These are phyloP conservation scores for Penicillium desertorum DNA, from an alignment of 495 filamentous ascomycete species.

Conservation along the genomic window DNA sequence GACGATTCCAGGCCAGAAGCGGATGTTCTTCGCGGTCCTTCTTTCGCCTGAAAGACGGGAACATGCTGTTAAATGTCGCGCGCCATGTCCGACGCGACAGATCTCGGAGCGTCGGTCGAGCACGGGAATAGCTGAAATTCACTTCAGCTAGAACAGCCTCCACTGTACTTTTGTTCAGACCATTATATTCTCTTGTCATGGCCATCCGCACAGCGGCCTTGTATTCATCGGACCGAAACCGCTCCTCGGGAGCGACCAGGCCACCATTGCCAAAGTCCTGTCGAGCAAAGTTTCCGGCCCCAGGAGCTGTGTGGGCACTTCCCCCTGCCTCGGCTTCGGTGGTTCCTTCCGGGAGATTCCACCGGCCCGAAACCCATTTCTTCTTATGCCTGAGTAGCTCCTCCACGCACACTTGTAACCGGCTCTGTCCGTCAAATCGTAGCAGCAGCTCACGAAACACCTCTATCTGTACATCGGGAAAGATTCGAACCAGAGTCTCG, in stretches of 20 bases:
- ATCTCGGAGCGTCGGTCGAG: conserved; percentile 70
- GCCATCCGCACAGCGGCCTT: conserved; percentile 63
- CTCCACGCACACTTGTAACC: conserved; percentile 82
- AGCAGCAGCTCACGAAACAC: conserved; percentile 90
- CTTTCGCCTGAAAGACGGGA: conserved; percentile 66
- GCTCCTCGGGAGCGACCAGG: conserved; percentile 63
- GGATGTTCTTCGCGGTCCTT: conserved; percentile 61
- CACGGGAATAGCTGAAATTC: conserved; percentile 83
- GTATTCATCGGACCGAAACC: conserved; percentile 72
- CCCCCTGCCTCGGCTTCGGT: conserved; percentile 18
- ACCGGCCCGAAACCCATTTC: conserved; percentile 72
- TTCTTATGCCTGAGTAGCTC: conserved; percentile 75
- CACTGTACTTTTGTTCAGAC: conserved; percentile 74
- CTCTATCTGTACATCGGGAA: conserved; percentile 83
- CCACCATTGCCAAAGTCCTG: conserved; percentile 18
- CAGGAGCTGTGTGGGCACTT: not conserved
- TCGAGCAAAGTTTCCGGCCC: conserved; percentile 4
- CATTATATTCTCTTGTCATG: conserved; percentile 77
- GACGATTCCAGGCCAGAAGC: conserved; percentile 62
- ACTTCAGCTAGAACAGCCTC: conserved; percentile 86
- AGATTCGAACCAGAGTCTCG: conserved; percentile 67
- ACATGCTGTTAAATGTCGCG: conserved; percentile 70
- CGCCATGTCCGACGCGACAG: conserved; percentile 83
- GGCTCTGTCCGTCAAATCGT: conserved; percentile 77
- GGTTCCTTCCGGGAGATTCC: conserved; percentile 50